Evolutionary conservation across 495 filamentous ascomycete genomes (phyloP).

Genomic region (Xylaria flabelliformis): DNA sequence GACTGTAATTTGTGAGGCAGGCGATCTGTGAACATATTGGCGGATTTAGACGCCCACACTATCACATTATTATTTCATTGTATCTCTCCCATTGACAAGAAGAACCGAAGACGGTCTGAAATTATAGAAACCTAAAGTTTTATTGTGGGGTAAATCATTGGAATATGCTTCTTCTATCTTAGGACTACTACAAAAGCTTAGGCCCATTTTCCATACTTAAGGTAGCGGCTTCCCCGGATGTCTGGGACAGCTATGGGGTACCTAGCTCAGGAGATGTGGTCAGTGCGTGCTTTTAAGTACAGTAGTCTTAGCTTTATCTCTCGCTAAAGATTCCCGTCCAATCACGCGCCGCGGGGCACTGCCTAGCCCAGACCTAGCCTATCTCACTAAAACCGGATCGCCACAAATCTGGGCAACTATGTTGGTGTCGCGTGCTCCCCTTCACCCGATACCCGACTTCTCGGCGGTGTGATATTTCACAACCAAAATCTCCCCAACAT

Average conservation of each 20-base stretch:
- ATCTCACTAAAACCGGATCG: conserved; percentile 11
- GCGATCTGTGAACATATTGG: neutral
- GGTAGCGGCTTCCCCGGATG: neutral
- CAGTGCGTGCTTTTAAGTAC: neutral
- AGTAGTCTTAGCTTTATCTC: conserved; percentile 6
- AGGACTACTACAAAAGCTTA: neutral
- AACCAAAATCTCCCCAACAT: neutral
- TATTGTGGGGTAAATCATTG: neutral
- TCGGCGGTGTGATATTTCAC: conserved; percentile 1
- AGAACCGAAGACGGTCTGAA: neutral
- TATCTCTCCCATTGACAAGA: neutral
- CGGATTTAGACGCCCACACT: neutral
- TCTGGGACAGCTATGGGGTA: neutral
- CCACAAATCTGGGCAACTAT: conserved; percentile 1
- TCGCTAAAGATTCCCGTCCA: neutral
- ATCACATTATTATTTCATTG: neutral
- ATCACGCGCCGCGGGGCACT: neutral
- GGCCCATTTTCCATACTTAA: neutral
- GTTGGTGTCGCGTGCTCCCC: conserved; percentile 11
- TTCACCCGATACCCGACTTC: conserved; percentile 2
- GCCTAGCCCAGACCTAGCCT: neutral
- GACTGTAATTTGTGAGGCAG: neutral
- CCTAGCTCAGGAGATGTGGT: neutral
- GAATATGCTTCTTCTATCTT: neutral
- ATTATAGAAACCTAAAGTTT: neutral